Conservation (phyloP, 495 filamentous ascomycete species). For the Penicillium longicatenatum region DNA sequence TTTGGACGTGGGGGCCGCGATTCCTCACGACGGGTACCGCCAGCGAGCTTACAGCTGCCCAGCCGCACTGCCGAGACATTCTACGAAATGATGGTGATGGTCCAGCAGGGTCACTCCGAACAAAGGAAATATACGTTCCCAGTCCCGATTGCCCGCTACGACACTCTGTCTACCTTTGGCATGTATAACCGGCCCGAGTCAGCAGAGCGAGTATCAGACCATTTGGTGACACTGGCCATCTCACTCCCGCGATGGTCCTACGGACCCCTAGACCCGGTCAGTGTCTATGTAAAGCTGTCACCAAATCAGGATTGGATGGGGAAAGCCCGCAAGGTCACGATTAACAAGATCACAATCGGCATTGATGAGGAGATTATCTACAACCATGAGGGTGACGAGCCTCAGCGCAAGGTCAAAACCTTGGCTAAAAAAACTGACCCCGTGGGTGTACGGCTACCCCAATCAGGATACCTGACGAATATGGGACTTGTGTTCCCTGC, state of each 20-base stretch:
- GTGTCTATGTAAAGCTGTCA: slow-evolving; percentile 88
- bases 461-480: slow-evolving; percentile 87
- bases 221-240: slow-evolving; percentile 87
- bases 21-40: slow-evolving; percentile 82
- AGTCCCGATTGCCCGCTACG: slow-evolving; percentile 87
- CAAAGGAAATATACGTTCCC: slow-evolving; percentile 91
- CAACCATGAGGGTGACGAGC: slow-evolving; percentile 98
- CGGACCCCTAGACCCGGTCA: slow-evolving; percentile 91
- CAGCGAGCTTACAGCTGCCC: slow-evolving; percentile 86
- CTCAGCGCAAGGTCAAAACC: slow-evolving; percentile 84
- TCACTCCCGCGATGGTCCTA: slow-evolving; percentile 95
- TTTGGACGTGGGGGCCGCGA: slow-evolving; percentile 89
- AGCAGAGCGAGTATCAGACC: slow-evolving; percentile 81
- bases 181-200: slow-evolving; percentile 98
- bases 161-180: slow-evolving; percentile 96
- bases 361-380: slow-evolving; percentile 98
- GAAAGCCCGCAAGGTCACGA: slow-evolving; percentile 90
- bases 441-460: slow-evolving; percentile 80
- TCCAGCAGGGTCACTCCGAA: slow-evolving; percentile 83
- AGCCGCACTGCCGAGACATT: slow-evolving; percentile 93
- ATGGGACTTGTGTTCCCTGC: slow-evolving; percentile 88
- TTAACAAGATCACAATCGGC: slow-evolving; percentile 87
- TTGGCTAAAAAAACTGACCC: slow-evolving; percentile 81
- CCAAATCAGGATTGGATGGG: slow-evolving; percentile 89
- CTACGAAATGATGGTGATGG: slow-evolving; percentile 94